Evolutionary conservation across 805 yeast species (phyloP).

Genomic region (Saturnispora hagleri): DNA sequence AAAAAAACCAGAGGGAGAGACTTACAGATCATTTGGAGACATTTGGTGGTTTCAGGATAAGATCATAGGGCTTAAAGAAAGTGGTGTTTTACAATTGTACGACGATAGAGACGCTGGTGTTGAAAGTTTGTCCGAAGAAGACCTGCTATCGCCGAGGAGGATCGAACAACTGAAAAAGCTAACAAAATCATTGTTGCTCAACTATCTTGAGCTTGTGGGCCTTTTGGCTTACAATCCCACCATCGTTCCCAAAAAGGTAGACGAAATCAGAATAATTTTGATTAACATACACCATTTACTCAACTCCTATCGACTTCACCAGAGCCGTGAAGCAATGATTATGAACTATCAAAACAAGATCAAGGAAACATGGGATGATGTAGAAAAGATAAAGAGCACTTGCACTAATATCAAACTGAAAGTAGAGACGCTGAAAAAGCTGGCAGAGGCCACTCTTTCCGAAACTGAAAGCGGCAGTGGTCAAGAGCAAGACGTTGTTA

Average conservation of each 20-base stretch:
- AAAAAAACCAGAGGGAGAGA: conserved; percentile 45
- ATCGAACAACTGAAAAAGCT: conserved; percentile 72
- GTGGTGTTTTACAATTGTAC: conserved; percentile 74
- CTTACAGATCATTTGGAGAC: conserved; percentile 83
- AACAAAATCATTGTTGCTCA: conserved; percentile 66
- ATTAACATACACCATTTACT: conserved; percentile 87
- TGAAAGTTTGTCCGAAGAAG: conserved; percentile 17
- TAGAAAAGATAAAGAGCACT: conserved; percentile 35
- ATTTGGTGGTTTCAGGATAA: conserved; percentile 78
- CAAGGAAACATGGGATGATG: conserved; percentile 32
- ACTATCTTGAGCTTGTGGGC: conserved; percentile 77
- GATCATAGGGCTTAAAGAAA: conserved; percentile 63
- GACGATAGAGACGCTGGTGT: conserved; percentile 14
- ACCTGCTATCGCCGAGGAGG: conserved; percentile 38
- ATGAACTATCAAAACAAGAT: conserved; percentile 58
- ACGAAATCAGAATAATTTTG: conserved; percentile 67
- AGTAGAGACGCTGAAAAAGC: conserved; percentile 20
- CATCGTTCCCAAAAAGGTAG: conserved; percentile 50
- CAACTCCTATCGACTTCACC: conserved; percentile 92
- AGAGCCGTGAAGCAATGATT: conserved; percentile 81
- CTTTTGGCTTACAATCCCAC: conserved; percentile 67
- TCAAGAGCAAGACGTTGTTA: conserved; percentile 1
- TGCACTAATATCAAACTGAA: conserved; percentile 32
- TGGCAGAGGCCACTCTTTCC: not conserved
- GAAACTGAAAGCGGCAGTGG: not conserved